phyloP scores from a whole-genome alignment of 2,329 filamentous ascomycete species.

The Escovopsis sp. region DNA sequence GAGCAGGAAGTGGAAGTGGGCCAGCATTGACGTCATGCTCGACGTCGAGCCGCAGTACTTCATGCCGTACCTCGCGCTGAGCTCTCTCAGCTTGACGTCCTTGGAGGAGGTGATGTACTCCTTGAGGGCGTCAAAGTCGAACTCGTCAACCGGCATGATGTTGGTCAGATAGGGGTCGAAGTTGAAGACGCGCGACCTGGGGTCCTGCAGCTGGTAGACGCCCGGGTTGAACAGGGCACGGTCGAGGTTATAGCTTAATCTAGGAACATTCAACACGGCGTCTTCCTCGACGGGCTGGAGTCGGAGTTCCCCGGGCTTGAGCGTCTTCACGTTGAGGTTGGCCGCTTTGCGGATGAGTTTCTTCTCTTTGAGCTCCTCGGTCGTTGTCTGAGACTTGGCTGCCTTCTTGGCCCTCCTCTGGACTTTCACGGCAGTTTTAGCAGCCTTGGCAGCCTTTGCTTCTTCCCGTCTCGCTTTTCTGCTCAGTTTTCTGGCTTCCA shows the following conservation, averaged over 20 bases:
- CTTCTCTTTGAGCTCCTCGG: too few species aligned
- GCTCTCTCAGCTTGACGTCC: conserved; percentile 54
- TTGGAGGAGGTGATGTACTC: conserved; percentile 85
- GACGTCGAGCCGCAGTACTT: conserved; percentile 93
- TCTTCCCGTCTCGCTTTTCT: too few species aligned
- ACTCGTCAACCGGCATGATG: conserved; percentile 87
- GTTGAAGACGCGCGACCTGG: conserved; percentile 77
- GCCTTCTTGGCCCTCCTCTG: background rate
- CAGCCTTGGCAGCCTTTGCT: too few species aligned
- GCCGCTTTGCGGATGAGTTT: background rate
- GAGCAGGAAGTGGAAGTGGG: conserved; percentile 86
- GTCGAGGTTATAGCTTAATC: conserved; percentile 60
- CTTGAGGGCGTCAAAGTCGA: conserved; percentile 78
- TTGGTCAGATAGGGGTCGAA: conserved; percentile 88
- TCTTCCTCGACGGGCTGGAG: conserved; percentile 18
- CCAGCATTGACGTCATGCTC: conserved; percentile 78
- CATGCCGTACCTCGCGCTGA: conserved; percentile 51
- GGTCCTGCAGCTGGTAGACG: conserved; percentile 83
- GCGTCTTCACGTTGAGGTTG: conserved; percentile 14
- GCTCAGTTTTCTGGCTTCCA: too few species aligned
- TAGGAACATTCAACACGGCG: conserved; percentile 33
- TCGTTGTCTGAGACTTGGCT: too few species aligned
- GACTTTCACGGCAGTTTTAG: too few species aligned
- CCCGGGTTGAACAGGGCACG: conserved; percentile 92
- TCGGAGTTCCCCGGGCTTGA: conserved; percentile 13